Base-by-base conservation (phyloP, 441 rosid species). In the Breynia disticha region DNA sequence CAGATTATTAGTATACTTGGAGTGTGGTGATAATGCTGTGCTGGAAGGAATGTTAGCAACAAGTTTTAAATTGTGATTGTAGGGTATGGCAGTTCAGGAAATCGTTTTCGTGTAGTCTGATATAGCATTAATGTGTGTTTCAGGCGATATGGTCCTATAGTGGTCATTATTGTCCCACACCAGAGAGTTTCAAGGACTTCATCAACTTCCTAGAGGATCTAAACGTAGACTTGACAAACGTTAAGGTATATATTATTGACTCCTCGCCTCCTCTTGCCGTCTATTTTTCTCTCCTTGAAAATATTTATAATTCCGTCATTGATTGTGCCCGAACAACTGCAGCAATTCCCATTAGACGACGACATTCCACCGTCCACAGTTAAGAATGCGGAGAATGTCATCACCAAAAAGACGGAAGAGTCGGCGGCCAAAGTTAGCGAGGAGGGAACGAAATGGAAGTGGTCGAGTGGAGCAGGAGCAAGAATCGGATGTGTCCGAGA, bases 71-170 rank as follows among this genome's bases (percentile, higher is more conserved):
- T 28, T 28, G 35, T 28, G n/a, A n/a, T n/a, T n/a, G n/a, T n/a
- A n/a, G n/a, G n/a, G n/a, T n/a, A n/a, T n/a, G n/a, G n/a, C 1
- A 0, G 35, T 28, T 9, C 35, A 28, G 0, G 35, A 28, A 4
- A 4, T 28, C 35, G 0, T 28, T 28, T 28, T 28, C 35, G 35
- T 28, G 5, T 28, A 5, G 7, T 28, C 35, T 28, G 35, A 28
- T 28, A 3, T 28, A 4, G 35, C 35, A 28, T 28, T 28, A 28
- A 28, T 28, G 35, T 28, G 7, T 9, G 35, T 0, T 28, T 28
- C 35, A 83, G 86, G 97, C 97, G 35, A 70, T 91, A 32, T 91
- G 96, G 98, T 94, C 97, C 0, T 87, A 91, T 52, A 91, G 98
- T 49, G 98, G 98, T 43, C 98, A 91, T 62, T 91, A 91, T 64